Conservation (phyloP, 208 protist genomes). For the Crithidia bombi region DNA sequence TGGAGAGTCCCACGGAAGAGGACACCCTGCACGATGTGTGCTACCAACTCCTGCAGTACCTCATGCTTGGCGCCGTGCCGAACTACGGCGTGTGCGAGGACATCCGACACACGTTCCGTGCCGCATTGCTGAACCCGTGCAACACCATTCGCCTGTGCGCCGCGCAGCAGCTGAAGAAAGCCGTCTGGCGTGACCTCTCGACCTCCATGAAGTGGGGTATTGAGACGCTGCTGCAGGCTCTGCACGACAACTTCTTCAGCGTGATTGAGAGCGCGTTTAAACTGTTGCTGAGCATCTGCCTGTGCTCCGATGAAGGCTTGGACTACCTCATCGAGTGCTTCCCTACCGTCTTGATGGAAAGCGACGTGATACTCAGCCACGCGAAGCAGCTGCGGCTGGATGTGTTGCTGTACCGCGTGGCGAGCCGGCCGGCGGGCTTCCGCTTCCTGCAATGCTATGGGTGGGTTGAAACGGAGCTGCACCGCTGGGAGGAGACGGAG, state of each 20-base stretch:
- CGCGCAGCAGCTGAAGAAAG: conserved; percentile 70
- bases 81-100: conserved; percentile 92
- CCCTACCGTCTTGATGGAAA: conserved; percentile 86
- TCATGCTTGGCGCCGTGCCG: conserved; percentile 82
- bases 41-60: conserved; percentile 70
- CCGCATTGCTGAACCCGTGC: conserved; percentile 61
- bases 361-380: conserved; percentile 70
- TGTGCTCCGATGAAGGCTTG: conserved; percentile 83
- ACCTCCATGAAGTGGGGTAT: conserved; percentile 91
- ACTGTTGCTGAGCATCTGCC: conserved; percentile 83
- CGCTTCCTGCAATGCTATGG: conserved; percentile 87
- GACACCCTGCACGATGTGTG: conserved; percentile 85
- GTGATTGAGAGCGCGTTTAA: conserved; percentile 86
- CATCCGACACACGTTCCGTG: conserved; percentile 75
- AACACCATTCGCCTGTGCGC: conserved; percentile 83
- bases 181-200: conserved; percentile 83
- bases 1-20: conserved; percentile 28
- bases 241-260: conserved; percentile 78
- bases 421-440: conserved; percentile 70
- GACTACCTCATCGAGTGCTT: conserved; percentile 87
- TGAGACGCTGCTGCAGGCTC: conserved; percentile 75
- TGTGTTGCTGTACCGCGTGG: conserved; percentile 84
- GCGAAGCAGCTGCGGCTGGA: conserved; percentile 67
- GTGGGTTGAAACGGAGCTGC: conserved; percentile 86
- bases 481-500: conserved; percentile 74